Conservation (phyloP, 2,329 filamentous ascomycete species). For the Clonostachys sp. region DNA sequence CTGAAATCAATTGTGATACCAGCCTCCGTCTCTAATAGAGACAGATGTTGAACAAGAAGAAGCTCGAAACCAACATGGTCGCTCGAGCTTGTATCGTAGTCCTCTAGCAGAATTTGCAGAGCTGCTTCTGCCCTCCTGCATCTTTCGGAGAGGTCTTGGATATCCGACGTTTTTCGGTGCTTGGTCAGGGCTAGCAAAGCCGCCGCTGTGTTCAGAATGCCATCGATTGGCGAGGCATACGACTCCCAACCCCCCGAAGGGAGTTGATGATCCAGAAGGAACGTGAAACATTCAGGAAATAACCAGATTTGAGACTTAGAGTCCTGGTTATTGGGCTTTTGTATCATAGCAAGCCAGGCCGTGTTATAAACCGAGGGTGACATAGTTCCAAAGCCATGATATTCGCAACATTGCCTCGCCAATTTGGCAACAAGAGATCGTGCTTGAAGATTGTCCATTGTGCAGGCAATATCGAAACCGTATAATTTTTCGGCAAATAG, state of each 20-base stretch:
- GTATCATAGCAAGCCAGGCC: too few relatives aligned
- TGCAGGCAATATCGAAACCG: too few relatives aligned
- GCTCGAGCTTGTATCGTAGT: slow-evolving; percentile 4
- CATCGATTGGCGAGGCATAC: slow-evolving; percentile 3
- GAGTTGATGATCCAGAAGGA: slow-evolving; percentile 5
- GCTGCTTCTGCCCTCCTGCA: neutral
- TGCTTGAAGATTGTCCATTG: too few relatives aligned
- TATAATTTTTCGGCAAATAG: too few relatives aligned
- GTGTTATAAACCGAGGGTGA: too few relatives aligned
- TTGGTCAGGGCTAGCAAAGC: slow-evolving; percentile 6
- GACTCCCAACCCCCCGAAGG: slow-evolving; percentile 2
- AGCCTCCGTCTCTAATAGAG: neutral
- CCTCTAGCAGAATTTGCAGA: neutral
- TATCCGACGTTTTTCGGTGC: slow-evolving; percentile 1
- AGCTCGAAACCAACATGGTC: slow-evolving; percentile 10
- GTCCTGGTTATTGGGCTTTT: too few relatives aligned
- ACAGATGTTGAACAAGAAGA: slow-evolving; percentile 1
- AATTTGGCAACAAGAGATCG: too few relatives aligned
- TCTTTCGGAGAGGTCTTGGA: too few relatives aligned
- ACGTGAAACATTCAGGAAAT: slow-evolving; percentile 8
- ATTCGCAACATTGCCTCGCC: too few relatives aligned
- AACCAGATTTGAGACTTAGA: neutral
- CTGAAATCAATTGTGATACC: too few relatives aligned
- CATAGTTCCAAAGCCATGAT: too few relatives aligned
- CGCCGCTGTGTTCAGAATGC: slow-evolving; percentile 8